Base-by-base conservation (phyloP, 2,329 filamentous ascomycete species). In the Paramyrothecium roridum region DNA sequence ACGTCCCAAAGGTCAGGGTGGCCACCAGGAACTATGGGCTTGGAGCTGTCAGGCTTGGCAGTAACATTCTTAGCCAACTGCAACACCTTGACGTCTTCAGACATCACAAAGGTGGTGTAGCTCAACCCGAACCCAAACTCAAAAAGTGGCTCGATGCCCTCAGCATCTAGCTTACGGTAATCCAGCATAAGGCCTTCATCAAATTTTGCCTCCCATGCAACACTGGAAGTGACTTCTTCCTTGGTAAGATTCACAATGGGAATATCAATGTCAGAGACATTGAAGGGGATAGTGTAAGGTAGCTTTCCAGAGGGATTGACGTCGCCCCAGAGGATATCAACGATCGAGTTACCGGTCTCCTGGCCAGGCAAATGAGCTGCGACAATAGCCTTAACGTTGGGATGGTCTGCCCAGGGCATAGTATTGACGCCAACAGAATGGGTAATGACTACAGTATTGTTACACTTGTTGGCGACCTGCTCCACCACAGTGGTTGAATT, bases 331-430 rank as follows among this genome's bases (percentile, higher is more conserved):
- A 30, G 26, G 26, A 30, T 10, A 30, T 30, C 26, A 10, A 30
- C 26, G 6, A 30, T 10, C 4, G 26, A 30, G 26, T 30, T 30
- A 6, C 26, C 26, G 10, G 10, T 30, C 26, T 89, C 86, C 64
- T 89, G 85, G n/a, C 87, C 86, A 0, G 86, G 86, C 2, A 90
- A 78, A 65, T 89, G 85, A n/a, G 86, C 86, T 50, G 87, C 79
- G 19, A 90, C 67, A 4, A 90, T 80, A 17, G 83, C 81, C 59
- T 85, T 87, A 57, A 90, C 83, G 11, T 58, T 58, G 3, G 48
- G 48, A 30, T 58, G 37, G 6, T 52, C 52, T 17, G 40, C 23
- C 82, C 80, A 2, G 81, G 77, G 85, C 67, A 90, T 75, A 2
- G 86, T 67, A 52, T 88, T 78, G 1, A 85, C 84, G 0, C 87